Conservation (phyloP, 2,329 filamentous ascomycete species). For the Sordariomycetes sp. region DNA sequence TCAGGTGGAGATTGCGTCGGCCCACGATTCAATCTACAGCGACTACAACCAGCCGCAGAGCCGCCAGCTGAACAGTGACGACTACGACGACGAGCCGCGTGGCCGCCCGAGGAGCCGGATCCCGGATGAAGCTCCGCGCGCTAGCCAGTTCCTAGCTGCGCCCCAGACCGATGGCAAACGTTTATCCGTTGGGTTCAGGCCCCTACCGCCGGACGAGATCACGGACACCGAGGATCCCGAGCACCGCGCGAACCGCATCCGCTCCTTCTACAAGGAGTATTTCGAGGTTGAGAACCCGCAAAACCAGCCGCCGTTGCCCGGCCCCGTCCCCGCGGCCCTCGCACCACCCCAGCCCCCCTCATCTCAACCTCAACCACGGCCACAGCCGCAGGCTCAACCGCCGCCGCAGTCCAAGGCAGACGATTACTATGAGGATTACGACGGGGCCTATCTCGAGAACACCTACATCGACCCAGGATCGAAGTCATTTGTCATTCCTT, state of each 20-base stretch:
- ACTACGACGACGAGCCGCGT: slow-evolving; percentile 19
- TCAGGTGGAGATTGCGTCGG: slow-evolving; percentile 3
- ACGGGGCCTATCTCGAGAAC: slow-evolving; percentile 58
- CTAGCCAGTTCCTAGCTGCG: slow-evolving; percentile 33
- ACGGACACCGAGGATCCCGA: slow-evolving; percentile 79
- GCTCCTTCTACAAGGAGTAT: slow-evolving; percentile 99
- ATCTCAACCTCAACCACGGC: neutral
- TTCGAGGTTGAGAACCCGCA: slow-evolving; percentile 85
- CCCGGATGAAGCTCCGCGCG: slow-evolving; percentile 15
- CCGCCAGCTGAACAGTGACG: slow-evolving; percentile 11
- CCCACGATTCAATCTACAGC: slow-evolving; percentile 7
- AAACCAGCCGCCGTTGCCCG: slow-evolving; percentile 28
- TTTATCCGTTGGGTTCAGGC: slow-evolving; percentile 65
- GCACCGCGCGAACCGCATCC: slow-evolving; percentile 86
- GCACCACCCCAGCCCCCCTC: neutral
- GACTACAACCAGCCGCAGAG: slow-evolving; percentile 10
- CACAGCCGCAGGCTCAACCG: neutral
- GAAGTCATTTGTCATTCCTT: slow-evolving; percentile 69
- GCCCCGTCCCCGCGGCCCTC: neutral
- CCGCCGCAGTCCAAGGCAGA: slow-evolving; percentile 7
- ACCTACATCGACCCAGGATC: slow-evolving; percentile 57
- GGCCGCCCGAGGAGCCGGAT: slow-evolving; percentile 21
- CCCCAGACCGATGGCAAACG: slow-evolving; percentile 45
- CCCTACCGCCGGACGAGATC: slow-evolving; percentile 77
- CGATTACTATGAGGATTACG: slow-evolving; percentile 67